Percentiles rank a stretch among this genome's conserved stretches.
These are phyloP conservation scores for Trypanosoma melophagium DNA, from an alignment of 208 protist species.

Conservation along the genomic window DNA sequence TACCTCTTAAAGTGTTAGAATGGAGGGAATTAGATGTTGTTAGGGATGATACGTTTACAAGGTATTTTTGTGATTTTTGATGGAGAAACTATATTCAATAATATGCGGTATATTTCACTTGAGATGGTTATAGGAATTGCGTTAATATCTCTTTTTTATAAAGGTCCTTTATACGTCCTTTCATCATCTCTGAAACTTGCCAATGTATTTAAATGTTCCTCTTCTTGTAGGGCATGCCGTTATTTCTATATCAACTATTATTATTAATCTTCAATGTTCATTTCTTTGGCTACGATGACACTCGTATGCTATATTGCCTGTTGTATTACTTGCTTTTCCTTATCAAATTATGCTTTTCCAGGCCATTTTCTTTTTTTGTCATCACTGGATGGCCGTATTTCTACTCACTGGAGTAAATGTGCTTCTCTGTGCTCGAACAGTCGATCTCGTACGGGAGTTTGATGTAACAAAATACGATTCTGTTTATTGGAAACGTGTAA, in stretches of 20 bases:
- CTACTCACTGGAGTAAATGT: constrained; percentile 53
- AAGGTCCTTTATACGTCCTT: constrained; percentile 56
- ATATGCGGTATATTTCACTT: constrained; percentile 75
- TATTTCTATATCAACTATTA: constrained; percentile 46
- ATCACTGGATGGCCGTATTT: constrained; percentile 42
- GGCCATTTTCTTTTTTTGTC: constrained; percentile 59
- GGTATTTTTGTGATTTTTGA: constrained; percentile 75
- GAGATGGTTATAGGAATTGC: constrained; percentile 42
- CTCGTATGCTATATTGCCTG: constrained; percentile 47
- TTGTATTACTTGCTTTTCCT: constrained; percentile 44
- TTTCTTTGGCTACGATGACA: constrained; percentile 64
- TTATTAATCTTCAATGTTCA: constrained; percentile 51
- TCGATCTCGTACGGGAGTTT: constrained; percentile 77
- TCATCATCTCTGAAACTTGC: constrained; percentile 55
- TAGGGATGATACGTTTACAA: constrained; percentile 31
- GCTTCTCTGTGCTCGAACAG: constrained; percentile 55
- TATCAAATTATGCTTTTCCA: constrained; percentile 60
- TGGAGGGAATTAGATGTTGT: constrained; percentile 5
- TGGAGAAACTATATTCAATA: constrained; percentile 69
- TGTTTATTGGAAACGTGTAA: constrained; percentile 59
- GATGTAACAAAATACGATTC: constrained; percentile 64
- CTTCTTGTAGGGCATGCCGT: constrained; percentile 62
- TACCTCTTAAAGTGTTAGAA: background rate
- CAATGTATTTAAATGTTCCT: constrained; percentile 67
- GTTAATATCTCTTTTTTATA: constrained; percentile 25